Evolutionary conservation across 805 yeast genomes (phyloP).

Genomic region (Schizosaccharomyces cryophilus): DNA sequence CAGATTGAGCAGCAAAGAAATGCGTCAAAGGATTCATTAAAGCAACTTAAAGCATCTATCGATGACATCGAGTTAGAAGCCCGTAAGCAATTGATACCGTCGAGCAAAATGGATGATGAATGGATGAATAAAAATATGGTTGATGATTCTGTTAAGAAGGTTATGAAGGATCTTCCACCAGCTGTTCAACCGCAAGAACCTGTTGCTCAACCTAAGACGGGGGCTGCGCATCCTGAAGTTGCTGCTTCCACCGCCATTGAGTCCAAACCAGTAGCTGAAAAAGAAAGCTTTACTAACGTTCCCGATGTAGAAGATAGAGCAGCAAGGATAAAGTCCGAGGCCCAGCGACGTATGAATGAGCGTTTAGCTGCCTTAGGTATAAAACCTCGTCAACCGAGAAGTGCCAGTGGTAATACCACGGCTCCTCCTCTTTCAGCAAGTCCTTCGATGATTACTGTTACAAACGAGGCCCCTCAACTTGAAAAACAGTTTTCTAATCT

Average conservation of each 20-base stretch:
- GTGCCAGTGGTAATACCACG: no score
- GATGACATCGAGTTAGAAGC: neutral
- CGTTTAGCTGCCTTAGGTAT: slow-evolving; percentile 62
- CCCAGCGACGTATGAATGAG: slow-evolving; percentile 61
- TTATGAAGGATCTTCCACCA: neutral
- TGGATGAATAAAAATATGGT: neutral
- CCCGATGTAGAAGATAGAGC: slow-evolving; percentile 37
- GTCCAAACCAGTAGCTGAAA: neutral
- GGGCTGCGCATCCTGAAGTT: slow-evolving; percentile 3
- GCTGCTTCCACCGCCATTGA: neutral
- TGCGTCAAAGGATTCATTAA: neutral
- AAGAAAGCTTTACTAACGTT: slow-evolving; percentile 13
- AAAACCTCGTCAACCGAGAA: slow-evolving; percentile 8
- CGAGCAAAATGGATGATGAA: neutral
- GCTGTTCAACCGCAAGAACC: neutral
- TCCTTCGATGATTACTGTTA: neutral
- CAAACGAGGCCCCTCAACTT: neutral
- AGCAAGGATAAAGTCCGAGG: slow-evolving; percentile 61
- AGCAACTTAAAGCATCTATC: neutral
- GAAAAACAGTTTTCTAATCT: neutral
- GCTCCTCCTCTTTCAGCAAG: neutral
- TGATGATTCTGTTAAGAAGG: neutral
- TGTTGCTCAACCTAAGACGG: neutral
- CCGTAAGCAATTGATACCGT: neutral
- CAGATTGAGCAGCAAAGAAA: neutral